Evolutionary conservation across 306 rosid species (phyloP).

Genomic region (Vigna mungo): DNA sequence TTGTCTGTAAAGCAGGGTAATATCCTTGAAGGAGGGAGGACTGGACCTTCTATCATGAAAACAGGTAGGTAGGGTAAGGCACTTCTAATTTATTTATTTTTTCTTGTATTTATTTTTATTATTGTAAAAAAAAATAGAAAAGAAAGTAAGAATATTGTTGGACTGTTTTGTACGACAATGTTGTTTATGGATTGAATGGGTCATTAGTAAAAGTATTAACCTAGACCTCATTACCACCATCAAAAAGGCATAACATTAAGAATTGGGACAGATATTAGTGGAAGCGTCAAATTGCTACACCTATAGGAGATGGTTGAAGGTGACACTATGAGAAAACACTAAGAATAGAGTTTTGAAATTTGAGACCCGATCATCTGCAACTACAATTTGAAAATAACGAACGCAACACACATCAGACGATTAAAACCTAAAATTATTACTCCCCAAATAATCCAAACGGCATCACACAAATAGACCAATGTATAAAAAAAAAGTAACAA

Average conservation of each 20-base stretch:
- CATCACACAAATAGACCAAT: neutral
- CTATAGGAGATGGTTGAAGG: too few species aligned
- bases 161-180: slow-evolving; percentile 18
- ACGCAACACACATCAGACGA: neutral
- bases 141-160: neutral
- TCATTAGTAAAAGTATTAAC: slow-evolving; percentile 4
- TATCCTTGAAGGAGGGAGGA: slow-evolving; percentile 98
- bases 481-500: neutral
- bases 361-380: neutral
- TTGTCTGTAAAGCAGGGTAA: slow-evolving; percentile 65
- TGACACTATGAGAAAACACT: too few species aligned
- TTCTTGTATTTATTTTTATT: slow-evolving; percentile 31
- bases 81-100: slow-evolving; percentile 32
- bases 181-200: neutral
- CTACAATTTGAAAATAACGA: neutral
- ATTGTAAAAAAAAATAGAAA: slow-evolving; percentile 4
- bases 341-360: too few species aligned
- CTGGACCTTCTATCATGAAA: slow-evolving; percentile 97
- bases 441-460: neutral
- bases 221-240: too few species aligned
- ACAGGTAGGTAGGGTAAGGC: slow-evolving; percentile 96
- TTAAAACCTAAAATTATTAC: neutral
- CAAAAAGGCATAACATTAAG: too few species aligned
- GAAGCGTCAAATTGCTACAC: too few species aligned
- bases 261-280: too few species aligned